phyloP scores from a whole-genome alignment of 75 land plant species.

The Larix kaempferi region DNA sequence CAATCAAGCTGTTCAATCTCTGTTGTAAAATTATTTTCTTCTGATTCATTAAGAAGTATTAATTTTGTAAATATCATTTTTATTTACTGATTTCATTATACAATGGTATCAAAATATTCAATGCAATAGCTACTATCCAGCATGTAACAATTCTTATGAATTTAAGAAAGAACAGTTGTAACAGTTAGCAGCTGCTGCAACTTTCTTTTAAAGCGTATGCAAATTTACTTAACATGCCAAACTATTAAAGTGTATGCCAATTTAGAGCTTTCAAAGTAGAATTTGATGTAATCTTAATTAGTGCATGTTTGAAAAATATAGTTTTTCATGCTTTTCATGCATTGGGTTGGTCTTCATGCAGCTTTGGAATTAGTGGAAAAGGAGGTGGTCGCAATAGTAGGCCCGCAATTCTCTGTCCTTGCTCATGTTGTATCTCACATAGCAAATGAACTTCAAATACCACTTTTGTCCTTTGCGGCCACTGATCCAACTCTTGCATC shows the following conservation, averaged over 20 bases:
- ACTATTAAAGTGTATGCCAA: not conserved
- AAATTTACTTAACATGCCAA: not conserved
- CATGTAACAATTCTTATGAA: too few relatives aligned
- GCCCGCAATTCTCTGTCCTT: conserved; percentile 48
- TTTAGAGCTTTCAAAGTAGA: not conserved
- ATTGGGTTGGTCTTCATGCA: conserved; percentile 18
- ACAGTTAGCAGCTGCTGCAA: not conserved
- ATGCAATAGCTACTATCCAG: not conserved
- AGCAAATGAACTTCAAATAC: conserved; percentile 46
- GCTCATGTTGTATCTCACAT: conserved; percentile 58
- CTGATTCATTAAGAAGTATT: too few relatives aligned
- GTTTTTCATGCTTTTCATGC: not conserved
- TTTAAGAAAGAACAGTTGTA: not conserved
- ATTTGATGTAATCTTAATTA: not conserved
- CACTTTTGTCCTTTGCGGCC: conserved; percentile 55
- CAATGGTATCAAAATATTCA: not conserved
- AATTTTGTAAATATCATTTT: too few relatives aligned
- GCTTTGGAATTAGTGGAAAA: conserved; percentile 44
- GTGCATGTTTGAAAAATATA: not conserved
- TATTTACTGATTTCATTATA: too few relatives aligned
- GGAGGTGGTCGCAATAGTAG: conserved; percentile 46
- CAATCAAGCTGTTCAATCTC: too few relatives aligned
- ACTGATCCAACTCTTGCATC: conserved; percentile 48
- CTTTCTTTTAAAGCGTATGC: not conserved
- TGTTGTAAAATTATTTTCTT: too few relatives aligned